Conservation (phyloP, 345 rosid species). For the Brassica napus region DNA sequence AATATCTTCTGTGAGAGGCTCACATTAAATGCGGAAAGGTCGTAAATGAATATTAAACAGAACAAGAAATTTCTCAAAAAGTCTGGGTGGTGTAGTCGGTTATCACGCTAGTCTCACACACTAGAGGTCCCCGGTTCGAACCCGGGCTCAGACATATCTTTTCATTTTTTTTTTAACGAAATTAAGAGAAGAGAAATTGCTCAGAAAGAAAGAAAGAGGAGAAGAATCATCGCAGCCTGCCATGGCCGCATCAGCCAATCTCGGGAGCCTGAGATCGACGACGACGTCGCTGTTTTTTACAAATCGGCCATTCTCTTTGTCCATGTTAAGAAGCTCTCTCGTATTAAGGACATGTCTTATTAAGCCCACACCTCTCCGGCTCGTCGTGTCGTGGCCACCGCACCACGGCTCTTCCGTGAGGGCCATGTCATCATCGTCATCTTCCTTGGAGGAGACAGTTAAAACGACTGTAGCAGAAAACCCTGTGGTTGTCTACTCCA, state of each 20-base stretch:
- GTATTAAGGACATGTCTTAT: constrained; percentile 4
- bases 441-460: constrained; percentile 66
- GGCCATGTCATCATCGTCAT: constrained; percentile 28
- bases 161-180: background rate
- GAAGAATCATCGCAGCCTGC: background rate
- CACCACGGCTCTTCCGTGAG: constrained; percentile 3
- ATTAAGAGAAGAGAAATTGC: background rate
- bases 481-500: constrained; percentile 93
- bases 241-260: constrained; percentile 34
- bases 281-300: constrained; percentile 42
- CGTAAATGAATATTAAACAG: too few relatives aligned
- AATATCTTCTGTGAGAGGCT: too few relatives aligned
- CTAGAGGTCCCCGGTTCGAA: constrained; percentile 78
- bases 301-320: constrained; percentile 37
- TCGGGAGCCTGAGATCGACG: constrained; percentile 41
- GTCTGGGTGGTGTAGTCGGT: constrained; percentile 52
- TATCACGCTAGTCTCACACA: constrained; percentile 85
- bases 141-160: constrained; percentile 61
- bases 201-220: background rate
- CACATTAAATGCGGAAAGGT: too few relatives aligned
- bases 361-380: constrained; percentile 25
- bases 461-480: constrained; percentile 69
- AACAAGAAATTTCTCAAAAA: background rate
- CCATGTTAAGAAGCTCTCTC: constrained; percentile 24
- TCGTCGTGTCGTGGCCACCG: constrained; percentile 32